These are phyloP conservation scores for Oldenlandia corymbosa DNA, from an alignment of 257 asterid species.

Conservation along the genomic window DNA sequence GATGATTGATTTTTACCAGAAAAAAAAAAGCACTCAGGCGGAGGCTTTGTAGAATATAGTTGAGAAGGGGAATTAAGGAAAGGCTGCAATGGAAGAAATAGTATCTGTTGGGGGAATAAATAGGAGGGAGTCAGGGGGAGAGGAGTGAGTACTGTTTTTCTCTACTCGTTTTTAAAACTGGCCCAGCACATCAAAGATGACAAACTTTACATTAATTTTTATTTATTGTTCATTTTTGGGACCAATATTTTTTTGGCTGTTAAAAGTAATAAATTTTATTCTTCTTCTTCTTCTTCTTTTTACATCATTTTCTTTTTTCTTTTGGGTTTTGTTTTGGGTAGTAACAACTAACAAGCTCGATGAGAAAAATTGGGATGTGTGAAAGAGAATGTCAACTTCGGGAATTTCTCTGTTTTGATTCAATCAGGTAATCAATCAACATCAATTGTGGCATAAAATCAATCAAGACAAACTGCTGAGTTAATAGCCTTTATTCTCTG, in stretches of 20 bases:
- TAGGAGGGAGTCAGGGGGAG: constrained; percentile 33
- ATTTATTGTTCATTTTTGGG: constrained; percentile 5
- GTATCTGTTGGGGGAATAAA: constrained; percentile 48
- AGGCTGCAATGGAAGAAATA: constrained; percentile 21
- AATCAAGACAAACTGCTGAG: too few relatives aligned
- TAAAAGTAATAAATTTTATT: neutral
- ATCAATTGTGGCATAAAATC: neutral
- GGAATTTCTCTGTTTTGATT: constrained; percentile 5
- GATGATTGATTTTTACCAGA: neutral
- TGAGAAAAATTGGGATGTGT: too few relatives aligned
- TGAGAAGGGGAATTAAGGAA: constrained; percentile 17
- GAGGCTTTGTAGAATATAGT: neutral
- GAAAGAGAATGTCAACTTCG: neutral
- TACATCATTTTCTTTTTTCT: too few relatives aligned
- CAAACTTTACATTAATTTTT: constrained; percentile 21
- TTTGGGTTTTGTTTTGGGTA: too few relatives aligned
- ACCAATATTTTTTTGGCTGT: neutral
- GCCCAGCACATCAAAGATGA: constrained; percentile 32
- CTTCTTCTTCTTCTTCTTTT: neutral
- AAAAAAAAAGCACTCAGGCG: too few relatives aligned
- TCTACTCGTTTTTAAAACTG: neutral
- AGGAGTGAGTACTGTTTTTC: too few relatives aligned
- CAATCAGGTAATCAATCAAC: neutral
- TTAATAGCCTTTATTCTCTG: too few relatives aligned
- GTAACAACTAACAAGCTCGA: too few relatives aligned